These are phyloP conservation scores for Penstemon barbatus DNA, from an alignment of 257 asterid species.

Conservation along the genomic window DNA sequence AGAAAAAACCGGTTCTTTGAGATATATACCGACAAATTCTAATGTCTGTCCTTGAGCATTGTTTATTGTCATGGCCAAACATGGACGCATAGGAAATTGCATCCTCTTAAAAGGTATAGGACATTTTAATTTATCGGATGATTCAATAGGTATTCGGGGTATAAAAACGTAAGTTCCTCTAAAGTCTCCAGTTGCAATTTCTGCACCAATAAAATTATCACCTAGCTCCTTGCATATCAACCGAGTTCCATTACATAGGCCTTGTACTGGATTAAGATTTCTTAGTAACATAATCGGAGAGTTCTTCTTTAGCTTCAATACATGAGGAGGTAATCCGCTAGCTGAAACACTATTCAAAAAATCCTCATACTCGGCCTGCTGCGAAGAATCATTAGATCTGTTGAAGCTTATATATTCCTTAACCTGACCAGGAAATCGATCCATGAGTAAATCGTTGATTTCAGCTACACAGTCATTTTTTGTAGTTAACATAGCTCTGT, in stretches of 20 bases:
- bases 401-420: background rate
- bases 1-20: background rate
- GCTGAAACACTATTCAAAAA: background rate
- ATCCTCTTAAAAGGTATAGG: background rate
- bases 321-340: background rate
- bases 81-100: background rate
- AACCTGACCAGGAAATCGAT: too few relatives aligned
- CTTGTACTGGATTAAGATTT: background rate
- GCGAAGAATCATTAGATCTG: background rate
- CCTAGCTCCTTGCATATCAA: too few relatives aligned
- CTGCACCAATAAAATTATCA: too few relatives aligned
- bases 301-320: background rate
- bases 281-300: background rate
- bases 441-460: too few relatives aligned
- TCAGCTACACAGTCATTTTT: too few relatives aligned
- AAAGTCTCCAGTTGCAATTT: too few relatives aligned
- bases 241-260: too few relatives aligned
- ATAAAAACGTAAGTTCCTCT: background rate
- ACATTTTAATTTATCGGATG: background rate
- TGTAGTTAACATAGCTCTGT: too few relatives aligned
- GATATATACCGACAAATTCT: background rate
- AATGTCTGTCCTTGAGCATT: conserved; percentile 22
- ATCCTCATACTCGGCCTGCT: background rate
- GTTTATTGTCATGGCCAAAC: conserved; percentile 25
- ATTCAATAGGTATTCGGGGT: background rate